phyloP scores from a whole-genome alignment of 768 basidiomycete species.

The Fomitopsis pulvina region DNA sequence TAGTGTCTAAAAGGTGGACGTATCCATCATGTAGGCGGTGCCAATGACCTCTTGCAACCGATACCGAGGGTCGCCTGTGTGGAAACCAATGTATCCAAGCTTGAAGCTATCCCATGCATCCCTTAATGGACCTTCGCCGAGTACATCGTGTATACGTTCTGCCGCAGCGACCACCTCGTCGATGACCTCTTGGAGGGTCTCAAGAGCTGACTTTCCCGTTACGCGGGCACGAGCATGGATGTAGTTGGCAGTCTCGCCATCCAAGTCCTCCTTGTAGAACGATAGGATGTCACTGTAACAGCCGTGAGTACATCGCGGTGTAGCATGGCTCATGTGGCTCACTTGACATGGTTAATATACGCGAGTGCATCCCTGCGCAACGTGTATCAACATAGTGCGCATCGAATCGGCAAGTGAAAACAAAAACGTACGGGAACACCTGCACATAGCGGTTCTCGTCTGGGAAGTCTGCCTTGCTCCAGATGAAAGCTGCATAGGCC shows the following conservation, averaged over 20 bases:
- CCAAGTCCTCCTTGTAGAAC: constrained; percentile 14
- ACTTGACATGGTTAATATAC: constrained; percentile 4
- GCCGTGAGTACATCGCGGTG: neutral
- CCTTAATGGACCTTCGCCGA: constrained; percentile 1
- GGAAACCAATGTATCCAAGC: neutral
- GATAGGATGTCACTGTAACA: constrained; percentile 11
- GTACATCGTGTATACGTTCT: neutral
- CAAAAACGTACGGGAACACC: constrained; percentile 25
- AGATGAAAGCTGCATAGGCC: constrained; percentile 30
- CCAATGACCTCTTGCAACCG: neutral
- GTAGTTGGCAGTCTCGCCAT: constrained; percentile 10
- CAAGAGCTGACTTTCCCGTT: neutral
- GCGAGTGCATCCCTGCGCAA: neutral
- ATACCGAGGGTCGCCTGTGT: neutral
- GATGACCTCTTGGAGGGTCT: constrained; percentile 4
- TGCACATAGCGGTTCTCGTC: constrained; percentile 28
- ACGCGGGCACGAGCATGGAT: constrained; percentile 8
- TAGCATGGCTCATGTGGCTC: neutral
- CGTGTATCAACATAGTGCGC: neutral
- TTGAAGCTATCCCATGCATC: neutral
- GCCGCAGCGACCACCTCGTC: constrained; percentile 9
- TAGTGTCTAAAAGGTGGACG: neutral
- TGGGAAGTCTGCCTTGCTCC: constrained; percentile 25
- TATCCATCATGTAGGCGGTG: too few relatives aligned
- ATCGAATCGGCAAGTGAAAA: neutral